These are phyloP conservation scores for Tolypocladium ovalisporum DNA, from an alignment of 2,329 filamentous ascomycete genomes.

Conservation along the genomic window DNA sequence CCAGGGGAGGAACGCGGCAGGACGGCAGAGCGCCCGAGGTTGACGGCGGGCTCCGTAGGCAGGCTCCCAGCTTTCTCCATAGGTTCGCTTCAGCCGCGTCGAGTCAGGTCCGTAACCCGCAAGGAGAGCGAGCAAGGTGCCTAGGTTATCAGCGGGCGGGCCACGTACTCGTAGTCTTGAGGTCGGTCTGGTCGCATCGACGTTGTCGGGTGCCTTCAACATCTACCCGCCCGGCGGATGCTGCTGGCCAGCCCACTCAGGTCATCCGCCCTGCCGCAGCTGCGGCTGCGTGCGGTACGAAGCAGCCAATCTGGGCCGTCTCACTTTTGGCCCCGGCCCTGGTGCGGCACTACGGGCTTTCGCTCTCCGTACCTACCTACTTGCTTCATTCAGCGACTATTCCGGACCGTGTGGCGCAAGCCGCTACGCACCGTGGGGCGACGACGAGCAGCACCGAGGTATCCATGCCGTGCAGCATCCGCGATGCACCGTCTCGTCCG, in stretches of 20 bases:
- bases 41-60: neutral
- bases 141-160: too few species aligned
- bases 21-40: neutral
- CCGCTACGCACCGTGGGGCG: neutral
- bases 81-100: neutral
- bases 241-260: too few species aligned
- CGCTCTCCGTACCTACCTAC: neutral
- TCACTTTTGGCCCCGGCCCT: neutral
- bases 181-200: too few species aligned
- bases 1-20: neutral
- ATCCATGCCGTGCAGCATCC: neutral
- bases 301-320: neutral
- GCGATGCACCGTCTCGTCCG: neutral
- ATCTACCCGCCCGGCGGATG: neutral
- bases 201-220: too few species aligned
- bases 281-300: neutral
- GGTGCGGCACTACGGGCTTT: neutral
- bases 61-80: neutral
- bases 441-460: neutral
- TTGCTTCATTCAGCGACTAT: neutral
- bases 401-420: conserved; percentile 1
- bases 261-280: neutral
- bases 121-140: too few species aligned
- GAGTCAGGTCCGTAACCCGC: neutral
- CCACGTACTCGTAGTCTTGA: neutral